Percentiles rank a stretch among this genome's conserved stretches.
Conservation (phyloP, 2,329 filamentous ascomycete genomes). For the Periconia digitata region DNA sequence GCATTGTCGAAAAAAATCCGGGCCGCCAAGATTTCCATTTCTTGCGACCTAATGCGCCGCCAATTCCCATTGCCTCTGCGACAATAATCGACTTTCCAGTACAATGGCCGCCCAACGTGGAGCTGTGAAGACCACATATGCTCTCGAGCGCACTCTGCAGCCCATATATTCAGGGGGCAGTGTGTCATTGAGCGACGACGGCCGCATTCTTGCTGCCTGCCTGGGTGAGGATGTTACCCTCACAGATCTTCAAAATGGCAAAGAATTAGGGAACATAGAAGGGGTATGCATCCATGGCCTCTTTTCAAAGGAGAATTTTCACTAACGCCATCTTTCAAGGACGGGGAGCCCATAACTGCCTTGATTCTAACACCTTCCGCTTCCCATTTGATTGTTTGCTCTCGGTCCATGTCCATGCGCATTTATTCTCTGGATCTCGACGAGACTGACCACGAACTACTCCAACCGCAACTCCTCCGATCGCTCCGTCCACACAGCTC, state of each 20-base stretch:
- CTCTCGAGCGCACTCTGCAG: constrained; percentile 77
- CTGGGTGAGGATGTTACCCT: constrained; percentile 90
- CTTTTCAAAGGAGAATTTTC: background rate
- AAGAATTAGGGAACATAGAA: constrained; percentile 81
- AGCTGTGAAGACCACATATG: constrained; percentile 81
- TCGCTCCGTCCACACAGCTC: constrained; percentile 88
- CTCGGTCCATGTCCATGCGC: constrained; percentile 92
- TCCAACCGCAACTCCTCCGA: constrained; percentile 64
- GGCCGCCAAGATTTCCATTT: constrained; percentile 23
- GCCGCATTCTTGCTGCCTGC: constrained; percentile 80
- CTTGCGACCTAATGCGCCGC: constrained; percentile 3
- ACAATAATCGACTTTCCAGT: constrained; percentile 1
- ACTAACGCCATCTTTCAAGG: constrained; percentile 44
- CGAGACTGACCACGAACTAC: constrained; percentile 60
- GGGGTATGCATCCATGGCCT: constrained; percentile 60
- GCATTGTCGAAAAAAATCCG: constrained; percentile 18
- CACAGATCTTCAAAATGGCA: constrained; percentile 80
- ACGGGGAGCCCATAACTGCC: constrained; percentile 73
- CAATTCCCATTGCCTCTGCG: background rate
- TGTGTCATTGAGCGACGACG: constrained; percentile 78
- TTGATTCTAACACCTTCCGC: constrained; percentile 79
- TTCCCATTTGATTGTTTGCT: constrained; percentile 87
- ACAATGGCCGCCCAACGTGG: constrained; percentile 57
- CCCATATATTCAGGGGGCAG: constrained; percentile 94
- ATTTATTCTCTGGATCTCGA: constrained; percentile 74